phyloP scores from a whole-genome alignment of 2,329 filamentous ascomycete genomes.

The Colletotrichum cereale region DNA sequence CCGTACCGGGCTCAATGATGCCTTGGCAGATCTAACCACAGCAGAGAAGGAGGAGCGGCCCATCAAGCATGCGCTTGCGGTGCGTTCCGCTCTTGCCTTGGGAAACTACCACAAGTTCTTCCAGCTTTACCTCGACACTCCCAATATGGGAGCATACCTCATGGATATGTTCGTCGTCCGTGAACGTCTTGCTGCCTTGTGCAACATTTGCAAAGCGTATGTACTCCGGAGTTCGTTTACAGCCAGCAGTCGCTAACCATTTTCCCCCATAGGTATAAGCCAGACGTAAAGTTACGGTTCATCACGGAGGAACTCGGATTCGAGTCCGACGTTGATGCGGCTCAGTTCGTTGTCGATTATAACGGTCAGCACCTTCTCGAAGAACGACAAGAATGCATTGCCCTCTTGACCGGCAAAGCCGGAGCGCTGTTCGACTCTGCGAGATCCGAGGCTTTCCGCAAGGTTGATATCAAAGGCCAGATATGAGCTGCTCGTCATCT shows the following conservation, averaged over 20 bases:
- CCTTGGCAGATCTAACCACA: slow-evolving; percentile 97
- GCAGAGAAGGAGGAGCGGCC: slow-evolving; percentile 90
- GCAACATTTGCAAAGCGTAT: slow-evolving; percentile 95
- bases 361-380: slow-evolving; percentile 81
- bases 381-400: slow-evolving; percentile 79
- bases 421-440: slow-evolving; percentile 79
- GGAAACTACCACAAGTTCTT: slow-evolving; percentile 99
- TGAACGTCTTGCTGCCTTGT: slow-evolving; percentile 90
- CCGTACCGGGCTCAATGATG: slow-evolving; percentile 97
- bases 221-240: slow-evolving; percentile 53
- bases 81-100: slow-evolving; percentile 90
- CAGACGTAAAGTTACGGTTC: slow-evolving; percentile 88
- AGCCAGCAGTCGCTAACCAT: slow-evolving; percentile 62
- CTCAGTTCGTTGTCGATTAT: slow-evolving; percentile 89
- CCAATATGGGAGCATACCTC: slow-evolving; percentile 97
- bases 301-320: slow-evolving; percentile 97
- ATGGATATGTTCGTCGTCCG: slow-evolving; percentile 99
- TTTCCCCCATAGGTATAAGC: slow-evolving; percentile 81
- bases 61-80: slow-evolving; percentile 91
- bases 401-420: slow-evolving; percentile 81
- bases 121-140: slow-evolving; percentile 92
- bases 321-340: slow-evolving; percentile 90
- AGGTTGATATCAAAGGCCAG: slow-evolving; percentile 97
- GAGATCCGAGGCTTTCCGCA: slow-evolving; percentile 80
- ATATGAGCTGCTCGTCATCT: slow-evolving; percentile 68